Conservation (phyloP, 805 yeast species). For the Saturnispora zaruensis region DNA sequence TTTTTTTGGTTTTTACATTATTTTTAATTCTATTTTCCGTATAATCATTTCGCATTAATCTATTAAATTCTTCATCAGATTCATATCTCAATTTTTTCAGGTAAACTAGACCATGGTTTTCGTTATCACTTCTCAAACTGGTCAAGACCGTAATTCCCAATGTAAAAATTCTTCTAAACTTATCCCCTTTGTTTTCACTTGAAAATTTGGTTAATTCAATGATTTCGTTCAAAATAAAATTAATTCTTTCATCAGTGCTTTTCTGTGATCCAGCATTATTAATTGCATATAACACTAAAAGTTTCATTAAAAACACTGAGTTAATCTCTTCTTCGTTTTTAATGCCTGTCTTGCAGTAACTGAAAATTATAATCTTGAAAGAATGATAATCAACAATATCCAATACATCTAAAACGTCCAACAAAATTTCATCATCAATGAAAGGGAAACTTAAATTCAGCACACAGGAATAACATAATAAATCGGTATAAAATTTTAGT, state of each 20-base stretch:
- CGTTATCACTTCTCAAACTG: background rate
- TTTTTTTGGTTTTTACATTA: constrained; percentile 36
- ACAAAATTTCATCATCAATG: constrained; percentile 7
- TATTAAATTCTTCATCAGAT: constrained; percentile 25
- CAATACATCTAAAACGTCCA: constrained; percentile 7
- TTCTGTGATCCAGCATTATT: background rate
- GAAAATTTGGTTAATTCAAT: constrained; percentile 1
- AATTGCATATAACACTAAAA: constrained; percentile 1
- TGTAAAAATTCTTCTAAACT: background rate
- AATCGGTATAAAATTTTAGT: constrained; percentile 12
- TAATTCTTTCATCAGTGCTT: background rate
- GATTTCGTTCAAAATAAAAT: background rate
- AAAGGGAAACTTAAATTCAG: constrained; percentile 8
- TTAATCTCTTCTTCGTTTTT: constrained; percentile 2
- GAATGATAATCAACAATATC: constrained; percentile 5
- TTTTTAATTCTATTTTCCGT: constrained; percentile 28
- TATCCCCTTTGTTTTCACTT: background rate
- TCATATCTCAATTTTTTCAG: background rate
- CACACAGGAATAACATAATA: constrained; percentile 16
- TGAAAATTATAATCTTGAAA: constrained; percentile 5
- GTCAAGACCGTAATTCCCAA: constrained; percentile 6
- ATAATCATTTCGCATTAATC: constrained; percentile 29
- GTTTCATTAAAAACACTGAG: constrained; percentile 1
- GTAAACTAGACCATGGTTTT: background rate
- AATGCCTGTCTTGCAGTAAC: constrained; percentile 1